Evolutionary conservation across 1,284 basidiomycete species (phyloP), one percentile per base, ranked within the genome.

Genomic region (Ceratobasidium sp.): DNA sequence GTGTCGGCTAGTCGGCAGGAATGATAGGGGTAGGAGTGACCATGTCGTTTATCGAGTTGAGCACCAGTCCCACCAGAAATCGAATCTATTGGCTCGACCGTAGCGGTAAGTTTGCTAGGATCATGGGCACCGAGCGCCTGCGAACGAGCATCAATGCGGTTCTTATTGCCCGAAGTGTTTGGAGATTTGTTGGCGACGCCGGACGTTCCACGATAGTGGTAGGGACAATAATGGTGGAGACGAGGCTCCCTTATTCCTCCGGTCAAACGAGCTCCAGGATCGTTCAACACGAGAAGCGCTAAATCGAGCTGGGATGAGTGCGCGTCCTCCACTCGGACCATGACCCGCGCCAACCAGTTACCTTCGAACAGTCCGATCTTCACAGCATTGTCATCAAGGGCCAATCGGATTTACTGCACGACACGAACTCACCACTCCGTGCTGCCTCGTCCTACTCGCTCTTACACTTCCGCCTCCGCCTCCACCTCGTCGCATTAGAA

Each of bases 391-490:
- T 25, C 2, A 15, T 29, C 37, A 65, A 9, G 22, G 46, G 13
- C 22, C 37, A 15, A 65, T 40, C 46, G 17, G 25, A 9, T n/a
- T 40, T 5, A 40, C 37, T 9, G 9, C 9, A 40, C 6, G 37
- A 6, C 37, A 9, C 37, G 25, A 65, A 65, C 62, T 43, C 40
- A 65, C 62, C 22, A 40, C 62, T 65, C 46, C 40, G n/a, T 13
- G n/a, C 22, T 49, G 43, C 19, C 62, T 40, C 40, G 25, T 46
- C 37, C 44, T 7, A 15, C 43, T n/a, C 7, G 62, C 62, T 22
- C 65, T 11, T 2, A 46, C 46, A 29, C 13, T 49, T 8, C 46
- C 65, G 46, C 13, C 34, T 34, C 46, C 65, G 17, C 2, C 49
- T 43, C 65, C 25, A 29, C 25, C 49, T 29, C 46, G 44, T 19